Evolutionary conservation across 306 rosid genomes (phyloP).

Genomic region (Gastrolobium bilobum): DNA sequence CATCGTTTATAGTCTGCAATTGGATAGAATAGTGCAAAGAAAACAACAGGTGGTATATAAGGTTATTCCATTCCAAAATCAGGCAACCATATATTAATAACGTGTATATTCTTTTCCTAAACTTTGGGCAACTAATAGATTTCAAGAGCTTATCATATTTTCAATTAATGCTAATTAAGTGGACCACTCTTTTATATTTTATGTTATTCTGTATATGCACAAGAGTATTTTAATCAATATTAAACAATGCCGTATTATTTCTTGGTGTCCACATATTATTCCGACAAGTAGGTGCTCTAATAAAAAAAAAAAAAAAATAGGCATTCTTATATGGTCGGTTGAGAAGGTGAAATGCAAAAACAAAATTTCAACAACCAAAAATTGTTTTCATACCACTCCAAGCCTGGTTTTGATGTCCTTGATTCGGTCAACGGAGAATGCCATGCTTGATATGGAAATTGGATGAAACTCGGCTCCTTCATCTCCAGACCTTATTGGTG

Average conservation of each 20-base stretch:
- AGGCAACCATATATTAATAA: no score
- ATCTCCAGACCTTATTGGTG: conserved; percentile 62
- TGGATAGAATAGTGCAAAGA: not conserved
- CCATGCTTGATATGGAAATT: conserved; percentile 46
- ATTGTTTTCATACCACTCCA: conserved; percentile 58
- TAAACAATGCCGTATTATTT: not conserved
- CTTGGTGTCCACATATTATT: not conserved
- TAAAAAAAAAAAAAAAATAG: not conserved
- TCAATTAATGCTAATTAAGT: not conserved
- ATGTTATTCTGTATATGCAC: no score
- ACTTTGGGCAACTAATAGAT: not conserved
- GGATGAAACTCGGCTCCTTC: conserved; percentile 54
- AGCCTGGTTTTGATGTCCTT: conserved; percentile 65
- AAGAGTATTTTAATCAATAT: no score
- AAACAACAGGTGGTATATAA: not conserved
- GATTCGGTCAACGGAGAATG: conserved; percentile 60
- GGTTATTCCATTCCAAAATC: not conserved
- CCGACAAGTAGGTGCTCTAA: conserved; percentile 9
- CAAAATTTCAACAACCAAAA: not conserved
- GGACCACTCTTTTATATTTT: no score
- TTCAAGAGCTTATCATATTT: not conserved
- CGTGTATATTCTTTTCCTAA: not conserved
- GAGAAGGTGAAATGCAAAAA: not conserved
- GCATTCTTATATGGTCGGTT: not conserved
- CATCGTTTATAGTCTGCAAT: conserved; percentile 69